Evolutionary conservation across 805 yeast species (phyloP).

Genomic region (Metschnikowia peoriensis): DNA sequence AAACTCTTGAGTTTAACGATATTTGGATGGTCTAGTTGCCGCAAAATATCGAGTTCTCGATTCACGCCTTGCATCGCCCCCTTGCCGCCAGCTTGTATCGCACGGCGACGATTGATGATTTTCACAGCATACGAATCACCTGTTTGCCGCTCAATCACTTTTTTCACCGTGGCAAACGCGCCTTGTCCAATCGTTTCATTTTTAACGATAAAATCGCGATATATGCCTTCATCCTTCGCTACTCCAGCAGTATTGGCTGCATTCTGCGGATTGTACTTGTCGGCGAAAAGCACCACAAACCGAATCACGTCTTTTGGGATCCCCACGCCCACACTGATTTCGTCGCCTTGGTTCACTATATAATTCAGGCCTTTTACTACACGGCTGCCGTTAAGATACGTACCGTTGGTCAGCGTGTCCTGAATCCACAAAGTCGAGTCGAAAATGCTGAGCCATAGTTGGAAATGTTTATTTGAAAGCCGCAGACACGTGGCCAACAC

Average conservation of each 20-base stretch:
- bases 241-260: constrained; percentile 23
- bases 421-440: constrained; percentile 58
- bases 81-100: constrained; percentile 62
- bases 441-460: constrained; percentile 62
- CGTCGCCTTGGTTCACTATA: constrained; percentile 88
- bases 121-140: constrained; percentile 91
- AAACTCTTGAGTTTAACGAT: constrained; percentile 81
- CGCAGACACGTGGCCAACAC: constrained; percentile 56
- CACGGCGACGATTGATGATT: constrained; percentile 77
- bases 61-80: constrained; percentile 69
- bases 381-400: constrained; percentile 73
- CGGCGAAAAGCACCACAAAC: constrained; percentile 52
- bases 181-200: constrained; percentile 94
- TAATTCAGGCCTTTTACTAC: constrained; percentile 76
- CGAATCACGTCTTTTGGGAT: constrained; percentile 64
- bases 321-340: constrained; percentile 86
- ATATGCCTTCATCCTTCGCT: constrained; percentile 53
- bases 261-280: constrained; percentile 33
- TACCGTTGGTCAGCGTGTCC: constrained; percentile 90
- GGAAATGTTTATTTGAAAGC: constrained; percentile 71
- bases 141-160: constrained; percentile 80
- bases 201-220: constrained; percentile 69
- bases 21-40: constrained; percentile 77
- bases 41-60: constrained; percentile 79
- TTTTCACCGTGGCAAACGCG: constrained; percentile 95